These are phyloP conservation scores for Saccharomyces mikatae DNA, from an alignment of 805 yeast genomes.

Conservation along the genomic window DNA sequence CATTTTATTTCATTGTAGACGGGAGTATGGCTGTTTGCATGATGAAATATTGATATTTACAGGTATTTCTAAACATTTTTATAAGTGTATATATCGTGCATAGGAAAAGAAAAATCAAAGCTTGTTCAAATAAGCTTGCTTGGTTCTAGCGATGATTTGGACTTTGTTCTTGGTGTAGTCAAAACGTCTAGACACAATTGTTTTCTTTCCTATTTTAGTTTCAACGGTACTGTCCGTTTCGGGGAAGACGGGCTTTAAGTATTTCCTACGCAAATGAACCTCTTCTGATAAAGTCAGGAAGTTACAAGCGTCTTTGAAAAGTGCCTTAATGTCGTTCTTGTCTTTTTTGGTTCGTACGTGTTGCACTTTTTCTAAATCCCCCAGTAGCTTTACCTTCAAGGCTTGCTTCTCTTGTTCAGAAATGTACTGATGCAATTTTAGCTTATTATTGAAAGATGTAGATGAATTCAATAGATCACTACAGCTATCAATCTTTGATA, in stretches of 20 bases:
- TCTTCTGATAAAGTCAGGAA: constrained; percentile 26
- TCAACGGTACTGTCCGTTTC: constrained; percentile 35
- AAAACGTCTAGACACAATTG: constrained; percentile 48
- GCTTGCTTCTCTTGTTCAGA: constrained; percentile 27
- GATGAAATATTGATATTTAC: background rate
- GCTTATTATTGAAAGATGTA: constrained; percentile 23
- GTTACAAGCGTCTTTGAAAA: constrained; percentile 34
- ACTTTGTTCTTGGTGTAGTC: constrained; percentile 47
- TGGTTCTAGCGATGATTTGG: constrained; percentile 47
- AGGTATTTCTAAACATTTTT: background rate
- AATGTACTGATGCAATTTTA: constrained; percentile 16
- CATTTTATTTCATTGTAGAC: background rate
- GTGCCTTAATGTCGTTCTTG: constrained; percentile 34
- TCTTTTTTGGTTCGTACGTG: constrained; percentile 14
- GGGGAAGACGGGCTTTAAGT: constrained; percentile 50
- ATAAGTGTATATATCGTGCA: background rate
- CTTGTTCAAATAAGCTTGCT: constrained; percentile 38
- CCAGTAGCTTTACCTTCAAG: constrained; percentile 21
- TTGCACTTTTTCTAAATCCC: constrained; percentile 13
- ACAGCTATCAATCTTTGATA: constrained; percentile 9
- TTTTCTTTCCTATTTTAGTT: constrained; percentile 41
- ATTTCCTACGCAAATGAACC: constrained; percentile 39
- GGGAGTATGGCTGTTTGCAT: background rate
- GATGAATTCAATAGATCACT: constrained; percentile 12
- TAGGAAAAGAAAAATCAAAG: constrained; percentile 1